Conservation (phyloP, 306 rosid species). For the Cucurbita moschata region DNA sequence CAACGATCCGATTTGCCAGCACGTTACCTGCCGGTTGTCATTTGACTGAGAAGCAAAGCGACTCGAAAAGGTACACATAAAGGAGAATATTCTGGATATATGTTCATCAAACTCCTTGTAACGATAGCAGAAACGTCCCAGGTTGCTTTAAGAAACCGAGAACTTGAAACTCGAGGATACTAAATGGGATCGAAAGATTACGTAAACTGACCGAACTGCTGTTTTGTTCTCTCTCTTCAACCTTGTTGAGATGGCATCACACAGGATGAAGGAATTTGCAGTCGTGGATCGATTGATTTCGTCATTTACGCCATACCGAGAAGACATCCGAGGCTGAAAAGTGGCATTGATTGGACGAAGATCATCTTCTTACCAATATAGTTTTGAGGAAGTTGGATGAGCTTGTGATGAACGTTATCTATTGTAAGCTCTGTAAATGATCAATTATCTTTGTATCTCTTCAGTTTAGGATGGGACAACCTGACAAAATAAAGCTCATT, state of each 20-base stretch:
- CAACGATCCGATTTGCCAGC: background rate
- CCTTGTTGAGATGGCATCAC: background rate
- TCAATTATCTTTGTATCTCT: background rate
- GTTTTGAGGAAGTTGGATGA: background rate
- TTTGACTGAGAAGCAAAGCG: background rate
- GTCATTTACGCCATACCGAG: background rate
- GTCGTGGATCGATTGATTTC: background rate
- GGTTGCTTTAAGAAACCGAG: background rate
- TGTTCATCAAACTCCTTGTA: background rate
- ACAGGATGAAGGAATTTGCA: background rate
- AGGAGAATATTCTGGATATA: background rate
- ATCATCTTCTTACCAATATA: background rate
- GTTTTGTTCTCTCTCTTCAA: background rate
- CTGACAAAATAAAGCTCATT: background rate
- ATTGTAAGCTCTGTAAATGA: background rate
- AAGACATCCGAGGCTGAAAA: background rate
- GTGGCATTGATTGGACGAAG: background rate
- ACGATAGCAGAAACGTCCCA: background rate
- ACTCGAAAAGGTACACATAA: background rate
- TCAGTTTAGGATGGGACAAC: background rate
- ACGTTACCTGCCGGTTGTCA: background rate
- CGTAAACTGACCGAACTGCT: background rate
- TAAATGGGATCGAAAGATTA: background rate
- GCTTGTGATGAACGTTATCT: background rate
- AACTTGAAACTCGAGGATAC: background rate